Evolutionary conservation across 2,329 filamentous ascomycete genomes (phyloP), one percentile per base, ranked within the genome.

Genomic region (Penicillium sp.): DNA sequence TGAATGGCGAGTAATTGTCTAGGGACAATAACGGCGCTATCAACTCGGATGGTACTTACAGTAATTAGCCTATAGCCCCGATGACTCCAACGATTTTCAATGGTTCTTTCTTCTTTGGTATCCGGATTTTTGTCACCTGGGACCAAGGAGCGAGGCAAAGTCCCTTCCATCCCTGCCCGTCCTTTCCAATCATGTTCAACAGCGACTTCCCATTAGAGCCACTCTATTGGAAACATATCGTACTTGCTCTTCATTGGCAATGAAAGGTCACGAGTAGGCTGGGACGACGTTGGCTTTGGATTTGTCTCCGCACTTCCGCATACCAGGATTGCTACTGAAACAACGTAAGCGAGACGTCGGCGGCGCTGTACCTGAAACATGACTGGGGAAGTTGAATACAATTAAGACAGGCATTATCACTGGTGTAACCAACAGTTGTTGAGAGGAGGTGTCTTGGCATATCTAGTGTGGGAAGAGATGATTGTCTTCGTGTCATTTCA

Each of bases 1-100:
- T 88, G 85, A 2, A 93, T 92, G 55, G 92, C 82, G 54, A 96
- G 82, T 6, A 96, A 81, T 13, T 92, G 92, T 58, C 87, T 80
- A 22, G 80, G 79, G 22, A 76, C 5, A 22, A 5, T 22, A 22
- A 42, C n/a, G 70, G 72, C 30, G 68, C 65, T 22, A 8, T 68
- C 68, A 2, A 76, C 69, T 28, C 68, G 65, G 47, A 77, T 67
- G 22, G 67, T 61, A 53, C 71, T 71, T 17, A 79, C 56, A 13
- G 74, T 44, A 49, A 69, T 65, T 35, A 65, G 61, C 58, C 62
- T 66, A 70, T 17, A 64, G 63, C 7, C 62, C 67, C n/a, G 58
- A 10, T 67, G 44, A 60, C 61, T 17, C 68, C 58, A 12, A 68
- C 60, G 49, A 65, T 67, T 19, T 64, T 63, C 0, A 66, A 57